These are phyloP conservation scores for Cicer judaicum DNA, from an alignment of 306 rosid genomes.

Conservation along the genomic window DNA sequence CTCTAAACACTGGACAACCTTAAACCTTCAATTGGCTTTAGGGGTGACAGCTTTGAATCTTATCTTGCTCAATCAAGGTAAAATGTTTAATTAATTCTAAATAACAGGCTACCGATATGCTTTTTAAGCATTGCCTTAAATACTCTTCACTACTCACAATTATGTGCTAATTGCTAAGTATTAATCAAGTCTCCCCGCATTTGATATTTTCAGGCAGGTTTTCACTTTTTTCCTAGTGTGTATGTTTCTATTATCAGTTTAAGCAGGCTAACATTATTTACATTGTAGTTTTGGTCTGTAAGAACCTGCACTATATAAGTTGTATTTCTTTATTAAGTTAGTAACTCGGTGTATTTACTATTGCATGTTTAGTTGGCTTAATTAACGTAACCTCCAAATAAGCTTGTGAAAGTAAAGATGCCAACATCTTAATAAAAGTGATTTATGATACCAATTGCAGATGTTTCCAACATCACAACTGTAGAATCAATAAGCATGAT, in stretches of 20 bases:
- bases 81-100: conserved; percentile 6
- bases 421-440: not conserved
- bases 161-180: not conserved
- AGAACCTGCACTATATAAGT: not conserved
- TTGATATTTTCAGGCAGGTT: conserved; percentile 11
- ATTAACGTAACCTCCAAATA: conserved; percentile 7
- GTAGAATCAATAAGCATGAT: not conserved
- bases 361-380: not conserved
- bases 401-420: conserved; percentile 6
- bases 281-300: not conserved
- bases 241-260: not conserved
- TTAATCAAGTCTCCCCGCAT: conserved; percentile 2
- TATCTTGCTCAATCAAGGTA: not conserved
- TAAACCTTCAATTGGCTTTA: not conserved
- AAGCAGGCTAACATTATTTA: conserved; percentile 1
- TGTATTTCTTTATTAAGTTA: conserved; percentile 15
- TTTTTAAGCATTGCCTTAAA: not conserved
- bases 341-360: not conserved
- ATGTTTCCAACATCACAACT: conserved; percentile 2
- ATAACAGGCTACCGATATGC: not conserved
- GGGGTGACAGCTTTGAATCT: not conserved
- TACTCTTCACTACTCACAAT: not conserved
- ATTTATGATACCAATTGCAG: conserved; percentile 16
- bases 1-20: conserved; percentile 11
- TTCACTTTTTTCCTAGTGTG: conserved; percentile 1